Percentiles rank a stretch among this genome's conserved stretches.
These are phyloP conservation scores for Reutealis trisperma DNA, from an alignment of 345 rosid species.

Conservation along the genomic window DNA sequence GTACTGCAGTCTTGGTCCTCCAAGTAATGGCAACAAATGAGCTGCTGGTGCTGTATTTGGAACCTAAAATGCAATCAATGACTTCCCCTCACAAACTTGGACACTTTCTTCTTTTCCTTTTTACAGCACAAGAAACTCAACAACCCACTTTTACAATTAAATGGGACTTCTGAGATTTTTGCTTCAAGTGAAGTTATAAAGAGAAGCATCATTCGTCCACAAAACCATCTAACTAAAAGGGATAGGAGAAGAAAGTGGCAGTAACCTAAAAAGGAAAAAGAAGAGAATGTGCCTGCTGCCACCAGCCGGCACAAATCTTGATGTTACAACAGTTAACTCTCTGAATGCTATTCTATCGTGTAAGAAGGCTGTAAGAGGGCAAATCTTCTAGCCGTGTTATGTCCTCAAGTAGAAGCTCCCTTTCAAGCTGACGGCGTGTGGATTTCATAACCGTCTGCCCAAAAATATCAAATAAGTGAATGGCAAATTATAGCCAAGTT, in stretches of 20 bases:
- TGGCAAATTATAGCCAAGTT: background rate
- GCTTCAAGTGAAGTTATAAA: background rate
- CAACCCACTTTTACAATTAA: constrained; percentile 6
- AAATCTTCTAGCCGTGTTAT: constrained; percentile 72
- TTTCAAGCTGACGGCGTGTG: constrained; percentile 79
- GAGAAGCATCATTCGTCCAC: constrained; percentile 2
- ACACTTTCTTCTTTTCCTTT: background rate
- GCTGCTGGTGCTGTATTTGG: background rate
- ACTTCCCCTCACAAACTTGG: constrained; percentile 3
- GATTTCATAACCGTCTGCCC: constrained; percentile 47
- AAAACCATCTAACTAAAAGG: constrained; percentile 8
- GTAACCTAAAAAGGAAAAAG: background rate
- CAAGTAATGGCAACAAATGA: background rate
- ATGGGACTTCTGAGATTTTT: background rate
- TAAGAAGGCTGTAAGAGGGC: constrained; percentile 77
- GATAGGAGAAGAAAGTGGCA: background rate
- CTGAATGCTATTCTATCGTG: constrained; percentile 13
- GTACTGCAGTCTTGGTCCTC: background rate
- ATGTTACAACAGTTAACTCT: constrained; percentile 3
- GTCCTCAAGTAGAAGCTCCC: constrained; percentile 75
- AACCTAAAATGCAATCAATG: constrained; percentile 4
- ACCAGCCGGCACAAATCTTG: constrained; percentile 7
- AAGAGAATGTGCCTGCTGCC: constrained; percentile 9
- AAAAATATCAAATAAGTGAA: background rate
- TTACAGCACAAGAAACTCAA: constrained; percentile 9